Evolutionary conservation across 768 basidiomycete species (phyloP), one percentile per base, ranked within the genome.

Genomic region (Mycena galericulata): DNA sequence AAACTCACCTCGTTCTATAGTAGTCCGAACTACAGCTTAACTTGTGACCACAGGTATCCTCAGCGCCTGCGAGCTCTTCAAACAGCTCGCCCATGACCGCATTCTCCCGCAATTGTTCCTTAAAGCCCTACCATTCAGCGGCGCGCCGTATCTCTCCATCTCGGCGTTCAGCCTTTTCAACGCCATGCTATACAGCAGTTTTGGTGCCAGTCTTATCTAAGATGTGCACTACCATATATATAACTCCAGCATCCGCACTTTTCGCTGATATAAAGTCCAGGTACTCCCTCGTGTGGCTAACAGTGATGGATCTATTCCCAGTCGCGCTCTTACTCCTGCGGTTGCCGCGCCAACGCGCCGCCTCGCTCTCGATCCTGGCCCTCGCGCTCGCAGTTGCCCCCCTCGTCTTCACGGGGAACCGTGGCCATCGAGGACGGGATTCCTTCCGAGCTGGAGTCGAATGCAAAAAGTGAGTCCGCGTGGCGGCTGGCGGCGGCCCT

Each of bases 391-490:
- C 79, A 3, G 75, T 90, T 9, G 80, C 83, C 0, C 66, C 77
- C 0, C 75, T 79, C 1, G 79, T 90, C 2, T 83, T 89, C 63
- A 85, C 81, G 0, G 92, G 92, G 0, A 92, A 91, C 64, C 49
- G 84, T 79, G 34, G 29, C 24, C 56, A 59, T 62, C 24, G 86
- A 86, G 38, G 41, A 32, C 4, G 58, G 83, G 0, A 81, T 89
- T 27, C 92, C 92, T 1, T 89, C 89, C 0, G 92, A 94, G 72
- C 77, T 94, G 71, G 91, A 90, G 74, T 89, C 91, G 6, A 94
- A 93, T 73, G 83, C 86, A 34, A 91, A 88, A 74, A 88, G 89
- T 88, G 59, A 26, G 81, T 74, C 18, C n/a, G n/a, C n/a, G n/a
- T n/a, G n/a, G n/a, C n/a, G n/a, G n/a, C n/a, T 36, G 34, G 8